A percentile compares a stretch with the other conserved stretches of the same genome.
These are phyloP conservation scores for Penicillium sp. DNA, from an alignment of 2,329 filamentous ascomycete genomes.

Conservation along the genomic window DNA sequence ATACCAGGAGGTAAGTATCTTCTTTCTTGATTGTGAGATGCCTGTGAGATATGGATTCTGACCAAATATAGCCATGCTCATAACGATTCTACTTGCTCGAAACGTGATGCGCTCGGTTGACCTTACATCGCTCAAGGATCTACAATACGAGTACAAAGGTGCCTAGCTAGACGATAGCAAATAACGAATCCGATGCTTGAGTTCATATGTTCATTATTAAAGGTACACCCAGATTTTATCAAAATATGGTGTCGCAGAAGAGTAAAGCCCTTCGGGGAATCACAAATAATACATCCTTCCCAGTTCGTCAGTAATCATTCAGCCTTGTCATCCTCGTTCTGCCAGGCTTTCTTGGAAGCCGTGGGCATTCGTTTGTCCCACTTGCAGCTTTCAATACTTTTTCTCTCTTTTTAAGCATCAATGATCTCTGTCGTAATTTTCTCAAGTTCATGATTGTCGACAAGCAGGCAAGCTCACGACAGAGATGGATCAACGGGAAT, in stretches of 20 bases:
- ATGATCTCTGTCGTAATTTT: neutral
- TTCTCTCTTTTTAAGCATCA: neutral
- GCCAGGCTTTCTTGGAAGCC: neutral
- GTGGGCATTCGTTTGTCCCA: neutral
- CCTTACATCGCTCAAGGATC: conserved; percentile 36
- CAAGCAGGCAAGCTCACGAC: conserved; percentile 3
- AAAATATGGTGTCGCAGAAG: conserved; percentile 7
- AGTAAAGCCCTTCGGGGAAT: conserved; percentile 9
- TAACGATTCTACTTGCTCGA: conserved; percentile 32
- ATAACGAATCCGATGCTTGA: neutral
- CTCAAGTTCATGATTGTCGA: neutral
- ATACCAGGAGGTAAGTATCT: conserved; percentile 39
- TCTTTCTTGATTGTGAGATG: no score
- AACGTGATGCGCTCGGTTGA: conserved; percentile 42
- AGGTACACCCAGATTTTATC: conserved; percentile 4
- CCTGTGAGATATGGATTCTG: conserved; percentile 17
- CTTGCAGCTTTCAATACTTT: neutral
- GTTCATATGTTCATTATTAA: conserved; percentile 2
- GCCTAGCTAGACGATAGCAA: conserved; percentile 26
- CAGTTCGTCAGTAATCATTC: neutral
- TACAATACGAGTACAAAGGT: conserved; percentile 45
- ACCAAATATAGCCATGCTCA: conserved; percentile 36
- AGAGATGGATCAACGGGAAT: conserved; percentile 47
- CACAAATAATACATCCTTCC: conserved; percentile 3
- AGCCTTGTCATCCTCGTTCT: neutral